Base-by-base conservation (phyloP, 352 stramenopile species). In the Phytophthora pini region DNA sequence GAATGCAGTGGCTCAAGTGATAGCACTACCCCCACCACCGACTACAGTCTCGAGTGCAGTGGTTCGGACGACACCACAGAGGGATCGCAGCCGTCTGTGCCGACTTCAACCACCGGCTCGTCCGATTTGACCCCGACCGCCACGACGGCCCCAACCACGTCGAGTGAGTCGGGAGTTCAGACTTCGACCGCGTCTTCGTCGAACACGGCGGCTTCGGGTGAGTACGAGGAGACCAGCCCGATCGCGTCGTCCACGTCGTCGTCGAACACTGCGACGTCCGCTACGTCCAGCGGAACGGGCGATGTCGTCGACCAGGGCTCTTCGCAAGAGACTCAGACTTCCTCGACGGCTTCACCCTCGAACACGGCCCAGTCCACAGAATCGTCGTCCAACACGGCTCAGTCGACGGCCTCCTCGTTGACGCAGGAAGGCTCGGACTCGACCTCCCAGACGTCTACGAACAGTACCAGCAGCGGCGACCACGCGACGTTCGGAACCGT, bases 401-500 rank as follows among this genome's bases (percentile, higher is more conserved):
- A 20, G 17, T 20, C 17, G 17, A 20, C 17, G 17, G 17, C 17
- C 17, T 54, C 43, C 0, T 67, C 59, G 1, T 41, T 49, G 4
- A 56, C 49, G 5, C 53, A 63, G 20, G 45, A 50, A 31, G 53
- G 53, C 1, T 69, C 61, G 11, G 29, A 61, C 17, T 40, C 52
- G 10, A 40, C 50, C 3, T 34, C 31, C 31, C 60, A 68, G 24
- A 44, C 50, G 29, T 51, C 43, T 4, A 59, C 48, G 11, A 65
- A 65, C 39, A 59, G 57, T 15, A 59, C 40, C 26, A 72, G 44
- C 45, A 67, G 24, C 17, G 41, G 56, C 3, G 59, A 62, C 5
- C 56, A 64, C 20, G 56, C 56, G 8, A 59, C 65, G 8, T 73
- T 73, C 59, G 65, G 65, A 20, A 68, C 46, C 9, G 51, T 73